Percentiles rank a stretch among this genome's conserved stretches.
These are phyloP conservation scores for Botrytis hyacinthi DNA, from an alignment of 2,329 filamentous ascomycete genomes.

Conservation along the genomic window DNA sequence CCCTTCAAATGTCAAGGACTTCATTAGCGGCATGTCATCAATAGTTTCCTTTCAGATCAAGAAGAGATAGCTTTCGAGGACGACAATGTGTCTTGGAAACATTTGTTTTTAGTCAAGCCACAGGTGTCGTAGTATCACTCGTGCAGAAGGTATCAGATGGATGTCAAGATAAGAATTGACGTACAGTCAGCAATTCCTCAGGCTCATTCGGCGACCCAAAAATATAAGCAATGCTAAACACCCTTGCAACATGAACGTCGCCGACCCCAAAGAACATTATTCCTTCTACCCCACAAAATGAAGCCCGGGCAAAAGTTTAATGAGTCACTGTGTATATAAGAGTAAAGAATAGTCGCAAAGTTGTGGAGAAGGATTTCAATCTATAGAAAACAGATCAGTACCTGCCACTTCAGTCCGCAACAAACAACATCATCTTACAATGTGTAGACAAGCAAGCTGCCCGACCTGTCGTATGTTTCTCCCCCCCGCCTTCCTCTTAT, in stretches of 20 bases:
- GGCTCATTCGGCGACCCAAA: neutral
- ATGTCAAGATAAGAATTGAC: neutral
- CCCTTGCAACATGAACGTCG: neutral
- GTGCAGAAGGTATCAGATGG: neutral
- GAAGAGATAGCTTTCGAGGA: neutral
- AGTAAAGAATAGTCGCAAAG: neutral
- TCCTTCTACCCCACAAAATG: neutral
- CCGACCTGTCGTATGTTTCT: slow-evolving; percentile 48
- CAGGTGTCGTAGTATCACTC: neutral
- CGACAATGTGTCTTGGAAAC: neutral
- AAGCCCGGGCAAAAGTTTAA: neutral
- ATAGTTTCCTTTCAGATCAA: neutral
- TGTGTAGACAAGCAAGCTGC: slow-evolving; percentile 54
- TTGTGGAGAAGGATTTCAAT: neutral
- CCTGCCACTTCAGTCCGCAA: neutral
- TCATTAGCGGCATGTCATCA: neutral
- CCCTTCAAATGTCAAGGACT: neutral
- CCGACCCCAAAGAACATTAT: neutral
- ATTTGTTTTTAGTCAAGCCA: neutral
- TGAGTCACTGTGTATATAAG: neutral
- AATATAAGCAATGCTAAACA: neutral
- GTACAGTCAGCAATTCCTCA: neutral
- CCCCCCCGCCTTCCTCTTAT: slow-evolving; percentile 12
- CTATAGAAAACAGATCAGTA: neutral
- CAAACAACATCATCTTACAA: slow-evolving; percentile 31